Evolutionary conservation across 2,329 filamentous ascomycete genomes (phyloP), one percentile per base, ranked within the genome.

Genomic region (Peltaster fructicola): DNA sequence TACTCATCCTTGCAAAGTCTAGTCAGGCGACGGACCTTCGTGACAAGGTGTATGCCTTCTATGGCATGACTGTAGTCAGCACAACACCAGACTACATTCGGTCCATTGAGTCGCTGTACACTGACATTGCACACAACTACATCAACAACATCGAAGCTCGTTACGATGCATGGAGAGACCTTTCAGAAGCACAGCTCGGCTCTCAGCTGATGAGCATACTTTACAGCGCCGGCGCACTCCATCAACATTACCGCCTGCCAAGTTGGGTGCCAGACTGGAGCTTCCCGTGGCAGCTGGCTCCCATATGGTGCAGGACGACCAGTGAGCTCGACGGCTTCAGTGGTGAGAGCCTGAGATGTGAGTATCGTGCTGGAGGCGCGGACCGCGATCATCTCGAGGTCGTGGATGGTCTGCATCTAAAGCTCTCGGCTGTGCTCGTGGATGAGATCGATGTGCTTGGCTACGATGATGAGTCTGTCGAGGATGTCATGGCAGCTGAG

Each of bases 241-340:
- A 45, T 24, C 43, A 44, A 19, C 35, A 41, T 36, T 24, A 31
- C 26, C 24, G 25, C 1, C 33, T 48, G 10, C 41, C 44, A 2
- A 45, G 41, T 6, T 51, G 45, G 46, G 39, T 48, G 1, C 48
- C 48, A 7, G 43, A 47, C 21, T 48, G 37, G 41, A 40, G 41
- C 5, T 34, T 30, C 13, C 23, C 32, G 1, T 45, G 43, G 43
- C 33, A 43, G 22, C 30, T 43, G 7, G 40, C 41, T 7, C 43
- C 41, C 3, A 25, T 44, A 8, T 45, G 39, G 41, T 37, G 35
- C 17, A 38, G 34, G 15, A 32, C 40, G 2, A 21, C 29, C 0
- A 32, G 40, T 8, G 44, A 41, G 15, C 32, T 45, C 18, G 23
- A 32, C 7, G 33, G 30, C 7, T 23, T 29, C 2, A 19, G 27